Percentiles rank a stretch among this genome's conserved stretches.
Evolutionary conservation across 1,284 basidiomycete genomes (phyloP).

Genomic region (Acaromyces ingoldii): DNA sequence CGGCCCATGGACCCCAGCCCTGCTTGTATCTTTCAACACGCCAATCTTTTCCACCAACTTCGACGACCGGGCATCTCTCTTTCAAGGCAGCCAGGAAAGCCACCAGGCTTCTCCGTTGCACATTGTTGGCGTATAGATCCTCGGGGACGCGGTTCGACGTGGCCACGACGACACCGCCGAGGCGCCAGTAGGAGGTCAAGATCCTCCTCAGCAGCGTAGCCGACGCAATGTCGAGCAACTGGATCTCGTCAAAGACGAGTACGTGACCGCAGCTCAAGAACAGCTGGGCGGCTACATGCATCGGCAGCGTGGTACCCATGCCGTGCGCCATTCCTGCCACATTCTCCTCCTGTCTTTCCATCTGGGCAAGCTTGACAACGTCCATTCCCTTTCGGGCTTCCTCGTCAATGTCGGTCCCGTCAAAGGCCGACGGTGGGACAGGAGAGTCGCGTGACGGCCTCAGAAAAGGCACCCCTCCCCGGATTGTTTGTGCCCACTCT

Average conservation of each 20-base stretch:
- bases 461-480: slow-evolving; percentile 26
- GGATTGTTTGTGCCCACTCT: not conserved
- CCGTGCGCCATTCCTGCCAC: slow-evolving; percentile 11
- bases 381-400: slow-evolving; percentile 6
- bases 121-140: slow-evolving; percentile 67
- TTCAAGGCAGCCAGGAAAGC: slow-evolving; percentile 63
- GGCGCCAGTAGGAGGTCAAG: slow-evolving; percentile 68
- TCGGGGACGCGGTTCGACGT: slow-evolving; percentile 63
- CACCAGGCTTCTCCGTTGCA: slow-evolving; percentile 59
- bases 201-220: slow-evolving; percentile 65
- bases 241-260: slow-evolving; percentile 67
- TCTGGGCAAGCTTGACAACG: slow-evolving; percentile 3
- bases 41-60: slow-evolving; percentile 53
- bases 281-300: slow-evolving; percentile 56
- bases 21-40: slow-evolving; percentile 54
- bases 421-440: not conserved
- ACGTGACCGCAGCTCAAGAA: slow-evolving; percentile 60
- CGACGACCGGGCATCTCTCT: slow-evolving; percentile 57
- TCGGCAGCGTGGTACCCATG: slow-evolving; percentile 50
- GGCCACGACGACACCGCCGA: slow-evolving; percentile 65
- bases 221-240: slow-evolving; percentile 66
- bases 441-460: slow-evolving; percentile 22
- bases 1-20: not conserved
- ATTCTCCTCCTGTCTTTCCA: slow-evolving; percentile 2
- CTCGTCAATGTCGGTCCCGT: slow-evolving; percentile 4